These are phyloP conservation scores for Scheffersomyces titani DNA, from an alignment of 1,139 yeast genomes.

Conservation along the genomic window DNA sequence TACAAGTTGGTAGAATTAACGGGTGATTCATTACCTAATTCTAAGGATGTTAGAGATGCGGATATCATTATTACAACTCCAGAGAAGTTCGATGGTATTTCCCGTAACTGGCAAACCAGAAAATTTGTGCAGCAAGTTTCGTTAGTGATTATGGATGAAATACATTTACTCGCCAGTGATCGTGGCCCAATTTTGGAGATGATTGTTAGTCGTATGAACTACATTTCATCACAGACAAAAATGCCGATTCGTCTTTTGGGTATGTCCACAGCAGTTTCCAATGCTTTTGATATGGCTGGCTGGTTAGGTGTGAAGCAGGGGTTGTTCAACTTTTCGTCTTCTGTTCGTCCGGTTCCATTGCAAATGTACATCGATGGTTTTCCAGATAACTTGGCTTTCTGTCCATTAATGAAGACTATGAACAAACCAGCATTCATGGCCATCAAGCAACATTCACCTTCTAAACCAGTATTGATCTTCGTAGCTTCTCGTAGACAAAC, in stretches of 20 bases:
- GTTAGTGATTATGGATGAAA: slow-evolving; percentile 95
- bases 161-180: slow-evolving; percentile 94
- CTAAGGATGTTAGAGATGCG: slow-evolving; percentile 81
- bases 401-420: slow-evolving; percentile 97
- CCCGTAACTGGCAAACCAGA: slow-evolving; percentile 97
- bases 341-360: slow-evolving; percentile 96
- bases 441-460: slow-evolving; percentile 91
- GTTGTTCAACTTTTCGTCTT: slow-evolving; percentile 87
- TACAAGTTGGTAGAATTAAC: slow-evolving; percentile 86
- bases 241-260: slow-evolving; percentile 83
- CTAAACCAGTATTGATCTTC: slow-evolving; percentile 88
- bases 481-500: slow-evolving; percentile 98
- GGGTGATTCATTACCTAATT: slow-evolving; percentile 94
- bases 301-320: slow-evolving; percentile 95
- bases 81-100: slow-evolving; percentile 97
- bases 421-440: slow-evolving; percentile 98
- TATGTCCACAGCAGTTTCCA: slow-evolving; percentile 96
- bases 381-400: slow-evolving; percentile 90
- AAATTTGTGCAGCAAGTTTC: slow-evolving; percentile 90
- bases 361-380: slow-evolving; percentile 98
- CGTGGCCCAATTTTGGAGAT: slow-evolving; percentile 97
- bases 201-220: slow-evolving; percentile 98
- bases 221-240: slow-evolving; percentile 74
- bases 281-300: slow-evolving; percentile 97
- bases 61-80: slow-evolving; percentile 96